phyloP scores from a whole-genome alignment of 805 yeast species.

The Suhomyces kilbournensis region DNA sequence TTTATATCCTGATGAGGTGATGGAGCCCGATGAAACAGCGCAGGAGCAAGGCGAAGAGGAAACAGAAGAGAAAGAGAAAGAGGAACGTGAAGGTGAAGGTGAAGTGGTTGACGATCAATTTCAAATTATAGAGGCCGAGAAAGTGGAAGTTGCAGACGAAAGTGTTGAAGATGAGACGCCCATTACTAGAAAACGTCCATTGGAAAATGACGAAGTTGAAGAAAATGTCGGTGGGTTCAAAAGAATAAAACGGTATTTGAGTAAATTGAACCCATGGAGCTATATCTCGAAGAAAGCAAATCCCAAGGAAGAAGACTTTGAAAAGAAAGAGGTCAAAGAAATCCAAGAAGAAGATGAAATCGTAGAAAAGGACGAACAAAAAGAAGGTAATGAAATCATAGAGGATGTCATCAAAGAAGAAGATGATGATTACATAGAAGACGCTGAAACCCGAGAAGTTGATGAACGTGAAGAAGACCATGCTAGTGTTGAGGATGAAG shows the following conservation, averaged over 20 bases:
- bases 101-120: not conserved
- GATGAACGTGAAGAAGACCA: no score
- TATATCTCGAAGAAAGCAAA: not conserved
- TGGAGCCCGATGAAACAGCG: not conserved
- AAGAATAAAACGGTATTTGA: constrained; percentile 5
- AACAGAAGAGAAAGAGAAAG: not conserved
- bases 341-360: not conserved
- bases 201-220: constrained; percentile 2
- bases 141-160: not conserved
- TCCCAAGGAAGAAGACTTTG: not conserved
- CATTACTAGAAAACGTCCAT: constrained; percentile 4
- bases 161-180: not conserved
- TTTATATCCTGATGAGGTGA: not conserved
- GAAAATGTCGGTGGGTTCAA: not conserved
- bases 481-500: not conserved
- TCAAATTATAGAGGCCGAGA: not conserved
- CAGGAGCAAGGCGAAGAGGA: not conserved
- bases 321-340: not conserved
- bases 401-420: not conserved
- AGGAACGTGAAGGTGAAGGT: not conserved
- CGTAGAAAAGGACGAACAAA: not conserved
- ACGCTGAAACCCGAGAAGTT: not conserved
- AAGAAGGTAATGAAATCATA: not conserved
- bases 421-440: not conserved
- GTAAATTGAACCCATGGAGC: constrained; percentile 2